A percentile compares a stretch with the other conserved stretches of the same genome.
These are phyloP conservation scores for Cutaneotrichosporon spelunceum DNA, from an alignment of 1,284 basidiomycete genomes.

Conservation along the genomic window DNA sequence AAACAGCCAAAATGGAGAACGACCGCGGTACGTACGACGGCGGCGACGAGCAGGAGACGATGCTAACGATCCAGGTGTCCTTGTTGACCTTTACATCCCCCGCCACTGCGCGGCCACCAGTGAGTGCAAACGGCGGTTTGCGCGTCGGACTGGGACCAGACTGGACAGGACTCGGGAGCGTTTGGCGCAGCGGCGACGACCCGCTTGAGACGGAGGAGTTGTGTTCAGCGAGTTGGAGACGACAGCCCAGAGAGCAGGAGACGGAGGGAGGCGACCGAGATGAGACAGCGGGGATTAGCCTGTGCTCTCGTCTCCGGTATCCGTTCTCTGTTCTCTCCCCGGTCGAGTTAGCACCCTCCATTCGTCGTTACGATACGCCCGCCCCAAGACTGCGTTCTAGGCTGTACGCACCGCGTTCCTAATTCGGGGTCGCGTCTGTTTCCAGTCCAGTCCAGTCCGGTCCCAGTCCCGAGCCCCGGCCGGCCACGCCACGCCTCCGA, in stretches of 20 bases:
- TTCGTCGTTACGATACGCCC: no score
- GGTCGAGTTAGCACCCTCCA: no score
- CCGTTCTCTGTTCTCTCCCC: no score
- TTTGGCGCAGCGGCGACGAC: neutral
- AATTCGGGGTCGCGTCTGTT: no score
- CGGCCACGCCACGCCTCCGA: neutral
- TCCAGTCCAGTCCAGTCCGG: neutral
- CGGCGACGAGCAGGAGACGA: neutral
- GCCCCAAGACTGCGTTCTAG: no score
- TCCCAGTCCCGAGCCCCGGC: neutral
- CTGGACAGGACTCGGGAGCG: neutral
- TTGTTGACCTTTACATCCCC: slow-evolving; percentile 99
- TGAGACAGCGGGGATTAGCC: no score
- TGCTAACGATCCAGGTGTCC: slow-evolving; percentile 62
- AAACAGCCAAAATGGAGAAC: slow-evolving; percentile 19
- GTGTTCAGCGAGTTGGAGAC: no score
- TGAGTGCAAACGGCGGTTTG: slow-evolving; percentile 54
- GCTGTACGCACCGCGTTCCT: no score
- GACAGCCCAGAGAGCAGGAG: no score
- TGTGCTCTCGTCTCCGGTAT: no score
- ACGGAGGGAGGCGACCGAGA: no score
- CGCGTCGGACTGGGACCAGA: neutral
- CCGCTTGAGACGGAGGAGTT: no score
- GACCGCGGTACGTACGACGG: slow-evolving; percentile 16
- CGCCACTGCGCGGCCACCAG: slow-evolving; percentile 97